These are phyloP conservation scores for Adansonia gregorii DNA, from an alignment of 441 rosid species.

Conservation along the genomic window DNA sequence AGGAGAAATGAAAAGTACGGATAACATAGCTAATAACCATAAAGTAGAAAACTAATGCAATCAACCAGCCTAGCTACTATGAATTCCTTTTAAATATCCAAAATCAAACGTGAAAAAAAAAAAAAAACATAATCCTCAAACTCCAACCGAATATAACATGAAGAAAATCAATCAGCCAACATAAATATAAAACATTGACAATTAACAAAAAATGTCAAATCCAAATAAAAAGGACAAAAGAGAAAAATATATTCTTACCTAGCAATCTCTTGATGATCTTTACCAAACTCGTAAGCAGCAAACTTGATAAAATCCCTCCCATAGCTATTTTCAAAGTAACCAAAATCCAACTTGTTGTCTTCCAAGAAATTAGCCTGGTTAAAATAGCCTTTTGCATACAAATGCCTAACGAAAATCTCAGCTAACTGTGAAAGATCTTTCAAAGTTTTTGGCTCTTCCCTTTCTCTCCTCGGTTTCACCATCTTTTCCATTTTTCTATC, in stretches of 20 bases:
- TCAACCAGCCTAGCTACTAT: neutral
- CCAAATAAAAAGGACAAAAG: neutral
- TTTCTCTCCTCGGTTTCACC: conserved; percentile 14
- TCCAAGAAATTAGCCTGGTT: conserved; percentile 59
- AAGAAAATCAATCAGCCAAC: conserved; percentile 1
- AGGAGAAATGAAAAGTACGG: neutral
- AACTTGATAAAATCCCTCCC: conserved; percentile 56
- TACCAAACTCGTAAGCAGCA: conserved; percentile 58
- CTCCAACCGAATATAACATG: conserved; percentile 6
- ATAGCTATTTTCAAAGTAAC: conserved; percentile 58
- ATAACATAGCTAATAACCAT: neutral
- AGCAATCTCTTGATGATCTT: conserved; percentile 72
- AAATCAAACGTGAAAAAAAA: neutral
- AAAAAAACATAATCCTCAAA: neutral
- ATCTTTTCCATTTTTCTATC: neutral
- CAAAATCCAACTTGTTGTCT: conserved; percentile 44
- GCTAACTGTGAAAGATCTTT: conserved; percentile 60
- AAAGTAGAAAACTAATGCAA: neutral
- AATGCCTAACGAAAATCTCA: conserved; percentile 55
- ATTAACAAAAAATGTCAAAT: neutral
- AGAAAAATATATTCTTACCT: conserved; percentile 47
- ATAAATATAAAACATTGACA: conserved; percentile 7
- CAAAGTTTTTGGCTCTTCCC: conserved; percentile 32
- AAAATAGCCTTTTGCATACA: conserved; percentile 63
- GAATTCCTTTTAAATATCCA: neutral